Evolutionary conservation across 345 rosid species (phyloP).

Genomic region (Linum tenue): DNA sequence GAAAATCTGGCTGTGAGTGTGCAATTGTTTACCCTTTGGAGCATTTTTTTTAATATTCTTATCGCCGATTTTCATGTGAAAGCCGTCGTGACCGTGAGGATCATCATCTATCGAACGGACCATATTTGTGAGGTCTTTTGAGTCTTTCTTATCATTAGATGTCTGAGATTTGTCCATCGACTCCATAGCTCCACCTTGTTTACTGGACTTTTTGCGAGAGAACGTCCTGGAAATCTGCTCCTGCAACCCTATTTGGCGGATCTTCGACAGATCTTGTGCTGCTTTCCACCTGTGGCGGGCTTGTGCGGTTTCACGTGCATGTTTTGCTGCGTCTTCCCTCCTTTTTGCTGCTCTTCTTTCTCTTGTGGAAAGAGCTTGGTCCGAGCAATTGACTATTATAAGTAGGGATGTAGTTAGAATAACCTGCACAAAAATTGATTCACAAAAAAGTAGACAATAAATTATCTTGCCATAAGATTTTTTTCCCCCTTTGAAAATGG

Average conservation of each 20-base stretch:
- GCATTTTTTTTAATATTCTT: constrained; percentile 50
- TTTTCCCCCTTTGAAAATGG: too few species aligned
- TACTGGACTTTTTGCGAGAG: constrained; percentile 51
- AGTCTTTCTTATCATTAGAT: constrained; percentile 28
- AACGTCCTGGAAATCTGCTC: constrained; percentile 56
- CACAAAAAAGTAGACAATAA: too few species aligned
- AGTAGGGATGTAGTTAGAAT: constrained; percentile 17
- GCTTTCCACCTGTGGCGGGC: constrained; percentile 83
- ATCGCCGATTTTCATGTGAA: constrained; percentile 45
- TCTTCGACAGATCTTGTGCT: constrained; percentile 55
- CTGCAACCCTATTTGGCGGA: constrained; percentile 43
- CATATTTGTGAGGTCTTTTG: constrained; percentile 56
- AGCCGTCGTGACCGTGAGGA: constrained; percentile 42
- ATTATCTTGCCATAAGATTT: too few species aligned
- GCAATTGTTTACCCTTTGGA: constrained; percentile 64
- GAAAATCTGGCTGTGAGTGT: constrained; percentile 70
- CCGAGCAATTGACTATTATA: constrained; percentile 27
- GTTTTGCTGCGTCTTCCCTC: constrained; percentile 58
- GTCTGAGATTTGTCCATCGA: constrained; percentile 18
- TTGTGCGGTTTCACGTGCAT: constrained; percentile 77
- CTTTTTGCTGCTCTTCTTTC: constrained; percentile 21
- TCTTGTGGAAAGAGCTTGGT: constrained; percentile 24
- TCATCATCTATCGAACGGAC: constrained; percentile 50
- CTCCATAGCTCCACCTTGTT: constrained; percentile 5
- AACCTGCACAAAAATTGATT: constrained; percentile 10